Base-by-base conservation (phyloP, 1,139 yeast genomes). In the Nakaseomyces bracarensis region DNA sequence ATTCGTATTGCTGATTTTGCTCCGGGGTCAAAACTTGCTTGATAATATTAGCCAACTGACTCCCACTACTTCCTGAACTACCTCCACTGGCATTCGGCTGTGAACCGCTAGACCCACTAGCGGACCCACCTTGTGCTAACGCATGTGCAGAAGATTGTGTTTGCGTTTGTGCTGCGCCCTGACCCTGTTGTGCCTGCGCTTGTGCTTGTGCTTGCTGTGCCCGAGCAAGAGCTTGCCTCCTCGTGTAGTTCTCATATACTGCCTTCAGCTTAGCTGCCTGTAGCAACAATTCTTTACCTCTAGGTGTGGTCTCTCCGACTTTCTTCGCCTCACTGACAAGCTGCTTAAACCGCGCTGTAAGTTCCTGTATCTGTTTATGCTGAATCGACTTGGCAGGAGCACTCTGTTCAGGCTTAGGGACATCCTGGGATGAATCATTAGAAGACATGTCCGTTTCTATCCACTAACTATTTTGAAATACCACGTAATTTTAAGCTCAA, bases 271-370 rank as follows among this genome's bases (percentile, higher is more conserved):
- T 74, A 44, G 82, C 82, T 2, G 91, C 93, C 46, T 77, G 79
- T 48, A 70, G 67, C 50, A 75, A 66, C 55, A 82, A 85, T 51
- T 74, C 78, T 57, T 75, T 76, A n/a, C 89, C 91, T 50, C 74
- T 79, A 0, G 75, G 79, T 6, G 83, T 74, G 39, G 77, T 79
- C 10, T 67, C 63, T 5, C 81, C 81, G 0, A 70, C 65, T 31
- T 61, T 59, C 51, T 74, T 74, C 1, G 87, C 93, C 49, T 75
- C 73, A 28, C 74, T 75, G 42, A 79, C 71, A 53, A 80, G 87
- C 37, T 72, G 69, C 47, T 75, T 78, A 52, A 81, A 77, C 49
- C 73, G 75, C 45, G 64, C 67, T 14, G 82, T 72, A 46, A 85
- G 67, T 56, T 77, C 80, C 36, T 78, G 77, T 38, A 79, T 75